Evolutionary conservation across 768 basidiomycete species (phyloP).

Genomic region (Serendipita vermifera): DNA sequence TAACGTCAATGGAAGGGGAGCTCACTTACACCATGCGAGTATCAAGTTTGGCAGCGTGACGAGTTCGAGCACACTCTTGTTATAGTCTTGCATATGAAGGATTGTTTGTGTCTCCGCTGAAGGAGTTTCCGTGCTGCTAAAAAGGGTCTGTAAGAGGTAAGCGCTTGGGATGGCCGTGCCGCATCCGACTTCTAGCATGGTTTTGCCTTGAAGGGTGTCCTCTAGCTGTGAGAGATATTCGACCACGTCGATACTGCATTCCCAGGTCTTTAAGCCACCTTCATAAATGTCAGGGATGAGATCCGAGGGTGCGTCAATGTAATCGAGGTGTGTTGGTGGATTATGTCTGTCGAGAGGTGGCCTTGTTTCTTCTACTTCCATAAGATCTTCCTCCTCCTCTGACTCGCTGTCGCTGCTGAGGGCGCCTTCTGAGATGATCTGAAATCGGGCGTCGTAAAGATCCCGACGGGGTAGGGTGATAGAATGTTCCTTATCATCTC

Average conservation of each 20-base stretch:
- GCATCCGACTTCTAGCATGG: conserved; percentile 82
- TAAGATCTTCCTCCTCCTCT: conserved; percentile 13
- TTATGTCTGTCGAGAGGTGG: conserved; percentile 10
- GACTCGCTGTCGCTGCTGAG: conserved; percentile 21
- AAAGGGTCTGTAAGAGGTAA: conserved; percentile 55
- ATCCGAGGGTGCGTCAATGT: conserved; percentile 75
- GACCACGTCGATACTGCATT: conserved; percentile 82
- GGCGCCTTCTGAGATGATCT: conserved; percentile 54
- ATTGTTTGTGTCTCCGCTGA: conserved; percentile 27
- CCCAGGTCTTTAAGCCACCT: conserved; percentile 96
- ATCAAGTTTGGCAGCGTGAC: conserved; percentile 66
- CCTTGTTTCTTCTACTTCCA: not conserved
- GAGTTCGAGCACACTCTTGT: conserved; percentile 62
- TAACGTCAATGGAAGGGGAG: too few relatives aligned
- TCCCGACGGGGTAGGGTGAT: conserved; percentile 58
- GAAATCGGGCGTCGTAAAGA: conserved; percentile 92
- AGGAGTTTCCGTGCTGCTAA: conserved; percentile 16
- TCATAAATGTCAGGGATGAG: conserved; percentile 88
- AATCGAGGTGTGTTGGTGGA: conserved; percentile 31
- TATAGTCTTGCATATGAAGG: conserved; percentile 87
- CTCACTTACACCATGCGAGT: conserved; percentile 63
- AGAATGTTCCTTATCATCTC: not conserved
- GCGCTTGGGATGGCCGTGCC: conserved; percentile 81
- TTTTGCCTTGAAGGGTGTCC: conserved; percentile 32
- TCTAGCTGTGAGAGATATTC: conserved; percentile 37